phyloP scores from a whole-genome alignment of 371 early-diverging fungal species.

The Syncephalastrum monosporum region DNA sequence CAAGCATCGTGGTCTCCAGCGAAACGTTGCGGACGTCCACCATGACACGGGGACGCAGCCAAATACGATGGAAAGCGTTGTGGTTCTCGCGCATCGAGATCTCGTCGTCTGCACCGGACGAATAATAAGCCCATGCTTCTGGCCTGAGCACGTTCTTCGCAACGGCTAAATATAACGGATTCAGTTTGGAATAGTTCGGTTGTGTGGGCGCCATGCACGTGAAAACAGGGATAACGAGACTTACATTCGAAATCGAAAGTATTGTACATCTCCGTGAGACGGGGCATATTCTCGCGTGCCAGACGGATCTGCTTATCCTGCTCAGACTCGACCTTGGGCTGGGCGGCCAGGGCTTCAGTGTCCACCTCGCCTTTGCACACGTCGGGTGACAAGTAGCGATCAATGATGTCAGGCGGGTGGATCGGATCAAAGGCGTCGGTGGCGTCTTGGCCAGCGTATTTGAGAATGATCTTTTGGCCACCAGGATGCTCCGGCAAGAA shows the following conservation, averaged over 20 bases:
- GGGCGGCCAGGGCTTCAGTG: slow-evolving; percentile 18
- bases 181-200: neutral
- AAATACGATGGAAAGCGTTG: slow-evolving; percentile 68
- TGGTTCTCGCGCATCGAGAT: slow-evolving; percentile 79
- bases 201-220: neutral
- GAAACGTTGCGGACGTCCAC: slow-evolving; percentile 66
- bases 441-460: slow-evolving; percentile 75
- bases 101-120: slow-evolving; percentile 80
- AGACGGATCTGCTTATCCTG: slow-evolving; percentile 33
- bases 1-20: slow-evolving; percentile 61
- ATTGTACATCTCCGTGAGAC: slow-evolving; percentile 60
- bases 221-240: neutral
- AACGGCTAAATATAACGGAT: slow-evolving; percentile 30
- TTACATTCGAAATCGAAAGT: slow-evolving; percentile 69
- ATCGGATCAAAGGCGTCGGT: slow-evolving; percentile 79
- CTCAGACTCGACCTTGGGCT: slow-evolving; percentile 22
- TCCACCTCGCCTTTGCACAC: slow-evolving; percentile 52
- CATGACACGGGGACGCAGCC: slow-evolving; percentile 74
- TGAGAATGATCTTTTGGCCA: slow-evolving; percentile 58
- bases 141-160: slow-evolving; percentile 53
- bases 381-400: slow-evolving; percentile 49
- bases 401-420: slow-evolving; percentile 54
- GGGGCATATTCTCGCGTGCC: slow-evolving; percentile 51
- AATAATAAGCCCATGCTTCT: slow-evolving; percentile 85
- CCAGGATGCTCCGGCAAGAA: slow-evolving; percentile 70